A percentile compares a stretch with the other conserved stretches of the same genome.
These are phyloP conservation scores for Trichopus zeylanicus DNA, from an alignment of 116 monocot species.

Conservation along the genomic window DNA sequence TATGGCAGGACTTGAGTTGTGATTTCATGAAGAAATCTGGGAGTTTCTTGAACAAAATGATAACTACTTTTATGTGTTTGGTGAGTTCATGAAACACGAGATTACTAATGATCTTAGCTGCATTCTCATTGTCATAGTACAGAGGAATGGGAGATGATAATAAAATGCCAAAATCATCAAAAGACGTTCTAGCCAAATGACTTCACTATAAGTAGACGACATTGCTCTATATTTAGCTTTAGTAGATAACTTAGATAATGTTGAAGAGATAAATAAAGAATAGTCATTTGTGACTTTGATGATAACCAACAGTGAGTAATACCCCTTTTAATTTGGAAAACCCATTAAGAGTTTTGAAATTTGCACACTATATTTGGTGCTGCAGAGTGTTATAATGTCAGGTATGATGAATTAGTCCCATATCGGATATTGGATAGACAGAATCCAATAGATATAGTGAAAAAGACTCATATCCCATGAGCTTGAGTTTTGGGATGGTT, in stretches of 20 bases:
- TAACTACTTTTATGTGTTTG: background rate
- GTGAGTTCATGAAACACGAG: background rate
- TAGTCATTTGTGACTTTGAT: background rate
- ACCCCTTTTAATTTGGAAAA: background rate
- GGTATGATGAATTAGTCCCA: no score
- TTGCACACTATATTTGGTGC: background rate
- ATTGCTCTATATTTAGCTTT: no score
- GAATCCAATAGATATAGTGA: no score
- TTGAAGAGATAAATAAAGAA: background rate
- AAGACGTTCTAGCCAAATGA: background rate
- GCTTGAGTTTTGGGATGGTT: no score
- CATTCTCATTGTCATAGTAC: conserved; percentile 1
- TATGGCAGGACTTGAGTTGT: background rate
- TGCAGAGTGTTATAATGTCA: no score
- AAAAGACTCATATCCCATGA: no score
- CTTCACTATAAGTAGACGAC: no score
- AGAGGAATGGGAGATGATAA: background rate
- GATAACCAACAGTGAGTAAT: background rate
- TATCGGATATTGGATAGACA: no score
- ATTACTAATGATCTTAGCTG: background rate
- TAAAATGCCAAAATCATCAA: background rate
- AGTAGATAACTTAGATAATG: no score
- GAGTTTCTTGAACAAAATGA: background rate
- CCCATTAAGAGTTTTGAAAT: conserved; percentile 6
- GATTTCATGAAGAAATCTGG: background rate